phyloP scores from a whole-genome alignment of 1,284 basidiomycete genomes.

The Cerrena zonata region DNA sequence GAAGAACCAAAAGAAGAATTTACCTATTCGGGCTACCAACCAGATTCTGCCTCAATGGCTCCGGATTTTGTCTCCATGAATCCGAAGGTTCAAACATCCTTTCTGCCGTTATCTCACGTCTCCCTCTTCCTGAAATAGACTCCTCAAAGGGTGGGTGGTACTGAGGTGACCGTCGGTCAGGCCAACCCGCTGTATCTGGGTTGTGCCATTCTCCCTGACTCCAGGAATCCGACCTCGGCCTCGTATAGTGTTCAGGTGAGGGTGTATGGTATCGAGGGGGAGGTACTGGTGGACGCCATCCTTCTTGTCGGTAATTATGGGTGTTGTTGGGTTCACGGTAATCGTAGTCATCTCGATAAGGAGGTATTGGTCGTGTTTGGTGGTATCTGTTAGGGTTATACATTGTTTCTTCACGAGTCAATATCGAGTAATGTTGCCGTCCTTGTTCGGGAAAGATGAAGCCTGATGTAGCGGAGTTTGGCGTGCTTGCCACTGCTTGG shows the following conservation, averaged over 20 bases:
- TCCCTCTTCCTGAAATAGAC: constrained; percentile 23
- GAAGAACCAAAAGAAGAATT: not conserved
- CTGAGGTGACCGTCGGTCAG: constrained; percentile 26
- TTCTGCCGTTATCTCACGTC: constrained; percentile 41
- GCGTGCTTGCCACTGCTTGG: no score
- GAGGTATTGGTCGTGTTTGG: constrained; percentile 32
- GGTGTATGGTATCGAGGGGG: constrained; percentile 40
- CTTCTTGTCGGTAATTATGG: constrained; percentile 41
- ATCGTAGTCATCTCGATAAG: constrained; percentile 38
- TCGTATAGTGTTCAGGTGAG: constrained; percentile 46
- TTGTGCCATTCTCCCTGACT: constrained; percentile 21
- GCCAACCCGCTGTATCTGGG: constrained; percentile 24
- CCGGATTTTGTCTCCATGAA: constrained; percentile 61
- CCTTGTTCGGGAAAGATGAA: no score
- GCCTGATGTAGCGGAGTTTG: no score
- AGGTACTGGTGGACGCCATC: constrained; percentile 29
- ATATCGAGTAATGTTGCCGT: no score
- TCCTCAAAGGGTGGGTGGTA: constrained; percentile 23
- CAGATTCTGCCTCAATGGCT: constrained; percentile 35
- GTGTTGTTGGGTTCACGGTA: no score
- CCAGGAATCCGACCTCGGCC: constrained; percentile 33
- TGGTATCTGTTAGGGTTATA: constrained; percentile 50
- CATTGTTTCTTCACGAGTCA: no score
- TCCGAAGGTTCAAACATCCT: constrained; percentile 68
- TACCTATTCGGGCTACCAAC: constrained; percentile 13